Evolutionary conservation across 768 basidiomycete species (phyloP).

Genomic region (Astraeus odoratus): DNA sequence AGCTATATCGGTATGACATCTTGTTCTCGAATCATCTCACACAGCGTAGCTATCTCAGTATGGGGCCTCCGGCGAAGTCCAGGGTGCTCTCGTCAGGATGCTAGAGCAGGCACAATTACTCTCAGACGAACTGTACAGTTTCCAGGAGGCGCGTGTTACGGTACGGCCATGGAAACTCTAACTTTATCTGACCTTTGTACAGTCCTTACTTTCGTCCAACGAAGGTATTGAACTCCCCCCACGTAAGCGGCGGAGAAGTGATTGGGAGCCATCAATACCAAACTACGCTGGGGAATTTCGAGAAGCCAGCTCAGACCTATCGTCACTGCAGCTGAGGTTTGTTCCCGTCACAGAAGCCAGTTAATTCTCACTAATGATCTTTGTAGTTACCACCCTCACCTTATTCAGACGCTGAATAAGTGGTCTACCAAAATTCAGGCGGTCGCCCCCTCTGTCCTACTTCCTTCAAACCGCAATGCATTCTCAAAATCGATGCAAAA

Average conservation of each 20-base stretch:
- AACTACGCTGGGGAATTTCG: slow-evolving; percentile 26
- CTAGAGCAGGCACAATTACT: slow-evolving; percentile 54
- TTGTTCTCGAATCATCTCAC: slow-evolving; percentile 10
- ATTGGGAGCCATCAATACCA: slow-evolving; percentile 3
- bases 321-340: slow-evolving; percentile 48
- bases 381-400: slow-evolving; percentile 56
- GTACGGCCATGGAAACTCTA: slow-evolving; percentile 1
- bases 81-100: slow-evolving; percentile 42
- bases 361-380: slow-evolving; percentile 4
- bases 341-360: slow-evolving; percentile 16
- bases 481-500: slow-evolving; percentile 55
- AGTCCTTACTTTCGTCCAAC: slow-evolving; percentile 44
- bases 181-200: slow-evolving; percentile 13
- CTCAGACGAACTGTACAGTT: slow-evolving; percentile 57
- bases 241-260: slow-evolving; percentile 48
- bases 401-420: slow-evolving; percentile 76
- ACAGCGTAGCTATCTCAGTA: slow-evolving; percentile 27
- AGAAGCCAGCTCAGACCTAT: slow-evolving; percentile 35
- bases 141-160: slow-evolving; percentile 52
- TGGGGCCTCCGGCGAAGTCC: slow-evolving; percentile 31
- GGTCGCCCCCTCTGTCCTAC: slow-evolving; percentile 72
- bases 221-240: slow-evolving; percentile 43
- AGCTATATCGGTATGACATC: slow-evolving; percentile 18
- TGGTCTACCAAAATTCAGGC: slow-evolving; percentile 97
- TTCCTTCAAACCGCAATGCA: slow-evolving; percentile 62